Evolutionary conservation across 192 early-diverging fungal species (phyloP), one percentile per base, ranked within the genome.

Genomic region (Thoreauomyces humboldtii): DNA sequence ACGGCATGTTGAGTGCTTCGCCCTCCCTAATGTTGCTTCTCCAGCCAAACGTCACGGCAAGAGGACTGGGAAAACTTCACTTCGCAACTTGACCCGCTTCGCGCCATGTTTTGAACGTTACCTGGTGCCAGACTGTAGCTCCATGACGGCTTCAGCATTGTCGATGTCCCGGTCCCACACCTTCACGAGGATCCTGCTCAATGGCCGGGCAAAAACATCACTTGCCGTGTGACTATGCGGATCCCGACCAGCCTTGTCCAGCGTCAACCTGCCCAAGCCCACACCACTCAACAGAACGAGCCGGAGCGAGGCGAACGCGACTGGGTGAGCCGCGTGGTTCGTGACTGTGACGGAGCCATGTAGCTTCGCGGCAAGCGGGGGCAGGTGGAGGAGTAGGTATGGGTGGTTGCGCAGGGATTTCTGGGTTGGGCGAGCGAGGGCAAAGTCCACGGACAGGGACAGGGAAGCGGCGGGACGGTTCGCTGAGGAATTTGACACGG

Each of bases 151-250:
- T n/a, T n/a, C n/a, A n/a, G n/a, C n/a, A n/a, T n/a, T n/a, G n/a
- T n/a, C n/a, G n/a, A n/a, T n/a, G n/a, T n/a, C n/a, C n/a, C n/a
- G n/a, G n/a, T n/a, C n/a, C n/a, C n/a, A n/a, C n/a, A n/a, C n/a
- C n/a, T 41, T 41, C 59, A 21, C 44, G 73, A 70, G 68, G 76
- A 79, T 45, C 55, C 61, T 33, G 22, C 12, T 33, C 11, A 57
- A 15, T 14, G 59, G 59, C 21, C 59, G 12, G 14, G 7, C 21
- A 60, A 25, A 29, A 15, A 60, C 19, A 42, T 60, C 59, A 24
- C 9, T 29, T 12, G 59, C 59, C 11, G 41, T 1, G 21, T 17
- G 36, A n/a, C 15, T 27, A 19, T 60, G 41, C 36, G 59, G 59
- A 27, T 60, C 59, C 17, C 42, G 15, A 7, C 19, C 59, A 35